A percentile compares a stretch with the other conserved stretches of the same genome.
Evolutionary conservation across 78 protist species (phyloP).

Genomic region (Dictyostelium purpureum): DNA sequence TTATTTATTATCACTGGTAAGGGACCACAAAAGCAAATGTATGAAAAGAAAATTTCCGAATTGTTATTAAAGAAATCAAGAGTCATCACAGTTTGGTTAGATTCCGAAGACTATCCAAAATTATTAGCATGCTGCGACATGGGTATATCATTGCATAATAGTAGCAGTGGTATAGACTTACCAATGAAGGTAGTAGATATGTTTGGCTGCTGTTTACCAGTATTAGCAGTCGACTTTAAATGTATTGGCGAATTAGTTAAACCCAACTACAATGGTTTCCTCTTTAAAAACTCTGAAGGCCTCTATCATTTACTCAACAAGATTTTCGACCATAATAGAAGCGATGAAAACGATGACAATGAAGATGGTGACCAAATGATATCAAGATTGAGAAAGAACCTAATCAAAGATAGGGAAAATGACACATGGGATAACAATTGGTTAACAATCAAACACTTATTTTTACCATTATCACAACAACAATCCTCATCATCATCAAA

Average conservation of each 20-base stretch:
- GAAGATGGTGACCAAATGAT: not conserved
- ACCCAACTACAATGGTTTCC: conserved; percentile 59
- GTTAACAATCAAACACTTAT: not conserved
- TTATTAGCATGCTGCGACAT: conserved; percentile 72
- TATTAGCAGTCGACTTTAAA: conserved; percentile 84
- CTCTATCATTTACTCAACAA: not conserved
- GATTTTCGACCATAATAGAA: not conserved
- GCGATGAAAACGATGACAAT: not conserved
- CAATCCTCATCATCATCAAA: not conserved
- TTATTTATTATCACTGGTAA: conserved; percentile 89
- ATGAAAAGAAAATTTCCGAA: not conserved
- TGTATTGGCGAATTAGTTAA: conserved; percentile 86
- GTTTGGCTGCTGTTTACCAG: conserved; percentile 96
- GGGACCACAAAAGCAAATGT: conserved; percentile 84
- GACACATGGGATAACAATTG: conserved; percentile 13
- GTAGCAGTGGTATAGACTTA: conserved; percentile 95
- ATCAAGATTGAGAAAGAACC: not conserved
- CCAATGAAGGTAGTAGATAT: conserved; percentile 99
- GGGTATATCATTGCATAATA: conserved; percentile 93
- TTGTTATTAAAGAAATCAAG: conserved; percentile 12
- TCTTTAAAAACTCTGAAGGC: conserved; percentile 45
- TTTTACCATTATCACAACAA: not conserved
- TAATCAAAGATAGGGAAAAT: not conserved
- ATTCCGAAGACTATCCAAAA: conserved; percentile 85
- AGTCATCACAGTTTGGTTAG: conserved; percentile 83